phyloP scores from a whole-genome alignment of 164 flowering plant genomes.

The Magnolia kwangsiensis region DNA sequence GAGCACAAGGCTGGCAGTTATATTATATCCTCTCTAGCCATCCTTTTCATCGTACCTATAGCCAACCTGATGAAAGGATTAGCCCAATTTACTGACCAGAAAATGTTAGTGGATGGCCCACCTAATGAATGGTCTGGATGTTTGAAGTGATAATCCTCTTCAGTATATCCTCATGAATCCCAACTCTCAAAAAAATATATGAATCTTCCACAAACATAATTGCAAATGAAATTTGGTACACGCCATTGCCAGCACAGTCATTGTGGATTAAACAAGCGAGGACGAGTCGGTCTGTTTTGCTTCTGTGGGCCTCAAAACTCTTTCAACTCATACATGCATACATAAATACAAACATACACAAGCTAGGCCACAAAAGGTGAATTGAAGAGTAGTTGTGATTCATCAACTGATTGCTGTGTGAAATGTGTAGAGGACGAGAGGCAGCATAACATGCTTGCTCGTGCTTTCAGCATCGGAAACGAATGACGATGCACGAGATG shows the following conservation, averaged over 20 bases:
- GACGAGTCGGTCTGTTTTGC: neutral
- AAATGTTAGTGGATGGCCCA: too few relatives aligned
- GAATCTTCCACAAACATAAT: neutral
- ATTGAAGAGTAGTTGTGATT: neutral
- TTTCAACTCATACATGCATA: neutral
- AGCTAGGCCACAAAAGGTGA: neutral
- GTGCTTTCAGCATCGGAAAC: constrained; percentile 38
- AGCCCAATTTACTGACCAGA: too few relatives aligned
- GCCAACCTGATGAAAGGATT: too few relatives aligned
- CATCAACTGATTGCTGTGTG: neutral
- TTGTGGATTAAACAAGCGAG: neutral
- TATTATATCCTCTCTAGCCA: too few relatives aligned
- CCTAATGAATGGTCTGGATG: too few relatives aligned
- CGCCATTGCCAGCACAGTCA: neutral
- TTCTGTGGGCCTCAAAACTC: neutral
- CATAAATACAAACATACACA: neutral
- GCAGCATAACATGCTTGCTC: neutral
- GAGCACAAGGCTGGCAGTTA: too few relatives aligned
- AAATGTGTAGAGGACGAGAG: neutral
- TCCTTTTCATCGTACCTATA: too few relatives aligned
- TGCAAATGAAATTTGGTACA: neutral
- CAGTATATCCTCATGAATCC: neutral
- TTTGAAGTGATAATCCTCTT: neutral
- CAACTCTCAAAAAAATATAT: neutral
- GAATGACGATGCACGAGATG: constrained; percentile 71